Conservation (phyloP, 139 green algal genomes). For the Cymbomonas tetramitiformis region DNA sequence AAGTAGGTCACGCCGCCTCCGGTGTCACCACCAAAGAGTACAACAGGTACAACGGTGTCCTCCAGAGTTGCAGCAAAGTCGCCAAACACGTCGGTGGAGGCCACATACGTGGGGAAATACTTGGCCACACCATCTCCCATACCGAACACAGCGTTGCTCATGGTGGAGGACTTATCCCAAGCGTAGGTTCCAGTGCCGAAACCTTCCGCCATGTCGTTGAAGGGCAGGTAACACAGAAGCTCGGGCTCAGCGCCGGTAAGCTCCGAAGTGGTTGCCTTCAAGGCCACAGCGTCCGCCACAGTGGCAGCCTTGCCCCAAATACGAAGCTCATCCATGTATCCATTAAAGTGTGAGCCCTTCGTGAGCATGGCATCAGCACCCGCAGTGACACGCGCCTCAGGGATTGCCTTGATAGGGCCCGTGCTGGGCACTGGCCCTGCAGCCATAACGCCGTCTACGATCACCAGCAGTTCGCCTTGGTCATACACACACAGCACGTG, state of each 20-base stretch:
- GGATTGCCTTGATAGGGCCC: no score
- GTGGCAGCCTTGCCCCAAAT: constrained; percentile 6
- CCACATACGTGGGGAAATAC: constrained; percentile 16
- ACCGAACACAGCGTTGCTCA: no score
- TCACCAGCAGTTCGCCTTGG: not conserved
- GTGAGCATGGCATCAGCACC: not conserved
- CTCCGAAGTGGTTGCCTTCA: no score
- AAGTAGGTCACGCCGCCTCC: constrained; percentile 8
- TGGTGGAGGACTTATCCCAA: no score
- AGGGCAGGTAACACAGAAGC: no score
- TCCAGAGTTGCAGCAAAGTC: constrained; percentile 6
- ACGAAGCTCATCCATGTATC: constrained; percentile 17
- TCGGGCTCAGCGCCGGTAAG: no score
- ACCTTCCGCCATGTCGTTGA: no score
- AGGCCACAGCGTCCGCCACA: not conserved
- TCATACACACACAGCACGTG: constrained; percentile 8
- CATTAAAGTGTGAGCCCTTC: not conserved
- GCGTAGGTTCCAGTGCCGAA: no score
- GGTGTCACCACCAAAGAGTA: constrained; percentile 1
- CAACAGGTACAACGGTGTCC: constrained; percentile 6
- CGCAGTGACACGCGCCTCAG: no score
- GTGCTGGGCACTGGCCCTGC: no score
- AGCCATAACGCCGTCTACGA: no score
- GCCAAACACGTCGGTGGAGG: constrained; percentile 9
- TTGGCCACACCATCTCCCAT: constrained; percentile 11